phyloP scores from a whole-genome alignment of 495 filamentous ascomycete genomes.

The Hypoxylon rickii region DNA sequence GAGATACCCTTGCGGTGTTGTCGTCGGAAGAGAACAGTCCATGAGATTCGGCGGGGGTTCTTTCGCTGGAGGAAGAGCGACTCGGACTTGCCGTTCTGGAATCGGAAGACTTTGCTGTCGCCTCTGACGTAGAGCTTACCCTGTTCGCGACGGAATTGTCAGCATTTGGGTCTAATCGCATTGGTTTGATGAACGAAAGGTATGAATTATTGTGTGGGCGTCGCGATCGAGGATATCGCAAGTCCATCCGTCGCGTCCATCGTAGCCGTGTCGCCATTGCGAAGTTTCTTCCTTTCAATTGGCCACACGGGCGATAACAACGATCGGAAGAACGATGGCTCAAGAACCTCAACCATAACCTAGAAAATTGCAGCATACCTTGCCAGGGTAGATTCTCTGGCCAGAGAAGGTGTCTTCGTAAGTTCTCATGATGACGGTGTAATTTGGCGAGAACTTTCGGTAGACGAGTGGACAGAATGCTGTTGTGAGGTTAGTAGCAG shows the following conservation, averaged over 20 bases:
- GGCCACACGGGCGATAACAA: background rate
- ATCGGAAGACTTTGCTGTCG: constrained; percentile 99
- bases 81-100: constrained; percentile 99
- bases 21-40: constrained; percentile 96
- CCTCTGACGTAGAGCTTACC: constrained; percentile 99
- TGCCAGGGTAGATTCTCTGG: constrained; percentile 98
- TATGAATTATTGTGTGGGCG: background rate
- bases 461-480: constrained; percentile 11
- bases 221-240: background rate
- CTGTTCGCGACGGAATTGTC: constrained; percentile 49
- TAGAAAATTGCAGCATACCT: no score
- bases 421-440: constrained; percentile 84
- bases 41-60: constrained; percentile 98
- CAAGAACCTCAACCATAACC: background rate
- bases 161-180: constrained; percentile 22
- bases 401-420: constrained; percentile 99
- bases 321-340: constrained; percentile 1
- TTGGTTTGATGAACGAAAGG: no score
- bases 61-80: constrained; percentile 99
- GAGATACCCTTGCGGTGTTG: constrained; percentile 99
- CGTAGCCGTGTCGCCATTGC: constrained; percentile 4
- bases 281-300: background rate
- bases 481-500: constrained; percentile 40
- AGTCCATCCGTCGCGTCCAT: background rate
- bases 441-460: constrained; percentile 40